Evolutionary conservation across 805 yeast genomes (phyloP), one percentile per base, ranked within the genome.

Genomic region (Maudiozyma saulgeensis): DNA sequence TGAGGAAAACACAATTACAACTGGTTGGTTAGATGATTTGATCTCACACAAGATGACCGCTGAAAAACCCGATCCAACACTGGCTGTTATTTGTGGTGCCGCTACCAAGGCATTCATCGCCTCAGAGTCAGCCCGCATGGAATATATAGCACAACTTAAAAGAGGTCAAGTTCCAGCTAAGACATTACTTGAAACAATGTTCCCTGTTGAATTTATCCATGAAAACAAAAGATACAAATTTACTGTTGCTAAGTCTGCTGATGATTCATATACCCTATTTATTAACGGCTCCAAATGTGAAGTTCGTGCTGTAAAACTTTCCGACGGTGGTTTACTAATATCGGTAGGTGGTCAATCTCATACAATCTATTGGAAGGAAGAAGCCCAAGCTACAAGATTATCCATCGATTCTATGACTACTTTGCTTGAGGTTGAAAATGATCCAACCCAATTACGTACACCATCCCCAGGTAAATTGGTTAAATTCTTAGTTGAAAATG

Each of bases 401-500:
- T 87, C 96, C 25, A 96, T 93, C 39, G 97, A 93, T 65, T 82
- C 96, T 47, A 93, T 87, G 76, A 90, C 99, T 28, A 91, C 98
- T 65, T 72, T 87, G 56, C 78, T 93, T 56, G 99, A 95, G 71
- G 86, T 79, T 51, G 99, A 93, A 73, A 91, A 88, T 63, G 99
- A 93, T 66, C 99, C 99, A 56, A 95, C 99, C 41, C 98, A 93
- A 74, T 77, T 95, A 65, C 82, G 98, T 73, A 88, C 99, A 35
- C 99, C 99, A 43, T 93, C 99, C 28, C 99, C 99, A 48, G 99
- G 99, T 76, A 93, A 93, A 72, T 78, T 93, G 57, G 96, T 91
- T 53, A 87, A 87, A 66, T 93, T 82, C 67, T 74, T 93, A 58
- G 96, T 93, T 53, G 98, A 95, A 64, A 84, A 83, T 59, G 99